These are phyloP conservation scores for Fusarium sp. DNA, from an alignment of 2,329 filamentous ascomycete genomes.

Conservation along the genomic window DNA sequence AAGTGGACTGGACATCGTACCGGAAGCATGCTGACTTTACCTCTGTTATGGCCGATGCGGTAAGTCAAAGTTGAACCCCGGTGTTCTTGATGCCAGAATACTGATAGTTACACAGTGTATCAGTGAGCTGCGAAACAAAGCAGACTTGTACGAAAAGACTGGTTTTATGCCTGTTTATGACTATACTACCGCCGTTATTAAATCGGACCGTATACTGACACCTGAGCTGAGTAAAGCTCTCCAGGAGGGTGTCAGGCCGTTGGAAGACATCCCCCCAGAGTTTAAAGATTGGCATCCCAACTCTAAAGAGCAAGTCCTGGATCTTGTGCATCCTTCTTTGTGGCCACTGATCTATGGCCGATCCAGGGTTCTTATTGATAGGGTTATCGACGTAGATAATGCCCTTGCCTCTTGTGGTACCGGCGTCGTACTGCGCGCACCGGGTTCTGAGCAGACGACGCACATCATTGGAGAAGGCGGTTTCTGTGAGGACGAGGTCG, in stretches of 20 bases:
- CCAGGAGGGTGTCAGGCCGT: neutral
- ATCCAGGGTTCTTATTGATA: neutral
- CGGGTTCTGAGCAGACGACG: neutral
- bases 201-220: slow-evolving; percentile 6
- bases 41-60: too few species aligned
- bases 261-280: neutral
- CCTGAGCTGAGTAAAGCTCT: neutral
- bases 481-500: neutral
- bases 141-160: too few species aligned
- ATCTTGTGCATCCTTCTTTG: neutral
- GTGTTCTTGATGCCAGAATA: too few species aligned
- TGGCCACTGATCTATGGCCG: neutral
- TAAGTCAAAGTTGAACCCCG: too few species aligned
- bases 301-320: neutral
- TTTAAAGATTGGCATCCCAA: slow-evolving; percentile 12
- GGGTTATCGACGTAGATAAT: neutral
- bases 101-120: too few species aligned
- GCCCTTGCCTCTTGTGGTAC: neutral
- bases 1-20: too few species aligned
- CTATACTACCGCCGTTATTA: neutral
- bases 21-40: too few species aligned
- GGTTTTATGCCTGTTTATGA: too few species aligned
- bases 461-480: neutral
- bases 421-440: neutral
- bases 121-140: too few species aligned